phyloP scores from a whole-genome alignment of 1,284 basidiomycete genomes.

The Baeospora myosura region DNA sequence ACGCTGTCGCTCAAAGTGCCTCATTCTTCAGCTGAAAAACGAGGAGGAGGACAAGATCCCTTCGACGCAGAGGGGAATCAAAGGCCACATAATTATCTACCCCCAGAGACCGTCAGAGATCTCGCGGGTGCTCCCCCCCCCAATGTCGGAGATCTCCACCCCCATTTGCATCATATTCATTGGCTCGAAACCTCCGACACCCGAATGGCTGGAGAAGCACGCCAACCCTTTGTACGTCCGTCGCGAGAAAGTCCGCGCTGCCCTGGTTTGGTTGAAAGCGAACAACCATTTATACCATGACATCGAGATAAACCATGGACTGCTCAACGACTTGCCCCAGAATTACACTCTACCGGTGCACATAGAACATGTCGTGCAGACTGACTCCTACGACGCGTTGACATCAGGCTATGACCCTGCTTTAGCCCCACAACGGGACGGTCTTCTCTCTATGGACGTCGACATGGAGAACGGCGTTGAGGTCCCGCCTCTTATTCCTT shows the following conservation, averaged over 20 bases:
- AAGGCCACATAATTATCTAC: not conserved
- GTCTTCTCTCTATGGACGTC: too few relatives aligned
- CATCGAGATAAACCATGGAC: not conserved
- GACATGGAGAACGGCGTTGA: too few relatives aligned
- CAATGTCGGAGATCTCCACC: not conserved
- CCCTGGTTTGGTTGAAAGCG: not conserved
- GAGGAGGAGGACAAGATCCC: conserved; percentile 10
- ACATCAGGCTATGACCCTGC: conserved; percentile 19
- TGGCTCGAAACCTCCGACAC: not conserved
- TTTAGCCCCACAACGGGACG: not conserved
- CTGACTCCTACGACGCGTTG: conserved; percentile 11
- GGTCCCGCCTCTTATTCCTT: too few relatives aligned
- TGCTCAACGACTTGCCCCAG: not conserved
- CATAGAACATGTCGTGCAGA: conserved; percentile 15
- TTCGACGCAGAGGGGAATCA: not conserved
- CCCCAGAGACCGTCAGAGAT: not conserved
- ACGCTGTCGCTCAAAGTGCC: conserved; percentile 14
- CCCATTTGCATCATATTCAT: not conserved
- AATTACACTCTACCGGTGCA: not conserved
- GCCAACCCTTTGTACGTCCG: not conserved
- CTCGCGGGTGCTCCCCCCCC: not conserved
- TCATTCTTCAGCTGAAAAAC: conserved; percentile 12
- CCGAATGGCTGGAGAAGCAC: not conserved
- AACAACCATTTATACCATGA: not conserved
- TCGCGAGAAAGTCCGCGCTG: not conserved